Evolutionary conservation across 257 asterid species (phyloP), one percentile per base, ranked within the genome.

Genomic region (Solanum paucissectum): DNA sequence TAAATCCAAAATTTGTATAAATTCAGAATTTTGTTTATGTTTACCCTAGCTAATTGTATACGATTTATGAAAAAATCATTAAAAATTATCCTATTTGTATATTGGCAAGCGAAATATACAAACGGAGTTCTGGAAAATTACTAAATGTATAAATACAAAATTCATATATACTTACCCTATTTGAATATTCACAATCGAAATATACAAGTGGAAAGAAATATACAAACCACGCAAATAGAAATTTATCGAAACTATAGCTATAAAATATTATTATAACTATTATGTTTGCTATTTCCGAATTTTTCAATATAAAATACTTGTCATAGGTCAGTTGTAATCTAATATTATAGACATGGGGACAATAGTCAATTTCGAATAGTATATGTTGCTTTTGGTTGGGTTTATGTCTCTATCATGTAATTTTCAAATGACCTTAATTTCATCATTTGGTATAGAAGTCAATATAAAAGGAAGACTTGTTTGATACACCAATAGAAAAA

Each of bases 111-210:
- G 9, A 2, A 16, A 52, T 16, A 52, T 52, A 16, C 9, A 52
- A 52, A 52, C 3, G 4, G 0, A 52, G 3, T 52, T 16, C 0
- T 52, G 9, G 0, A 52, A 52, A 52, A 52, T 6, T 52, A 52
- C 62, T 52, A 52, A 6, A 52, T 52, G 3, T 16, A 52, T 16
- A 52, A 52, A 49, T 49, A 14, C 18, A 14, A 0, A 49, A 14
- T 16, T 52, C 18, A 0, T 52, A 2, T 52, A 52, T 52, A 52
- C 21, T 52, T 16, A 52, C 9, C 9, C 0, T 5, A 16, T 52
- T 52, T 52, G 3, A 6, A 16, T 52, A 6, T 52, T 52, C 9
- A 52, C 23, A 16, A 6, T 0, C 23, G 3, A 16, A 52, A 16
- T 52, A 16, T 2, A 16, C 60, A 49, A 49, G 5, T 8, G 0